Evolutionary conservation across 1,284 basidiomycete genomes (phyloP), one percentile per base, ranked within the genome.

Genomic region (Cystobasidium slooffiae): DNA sequence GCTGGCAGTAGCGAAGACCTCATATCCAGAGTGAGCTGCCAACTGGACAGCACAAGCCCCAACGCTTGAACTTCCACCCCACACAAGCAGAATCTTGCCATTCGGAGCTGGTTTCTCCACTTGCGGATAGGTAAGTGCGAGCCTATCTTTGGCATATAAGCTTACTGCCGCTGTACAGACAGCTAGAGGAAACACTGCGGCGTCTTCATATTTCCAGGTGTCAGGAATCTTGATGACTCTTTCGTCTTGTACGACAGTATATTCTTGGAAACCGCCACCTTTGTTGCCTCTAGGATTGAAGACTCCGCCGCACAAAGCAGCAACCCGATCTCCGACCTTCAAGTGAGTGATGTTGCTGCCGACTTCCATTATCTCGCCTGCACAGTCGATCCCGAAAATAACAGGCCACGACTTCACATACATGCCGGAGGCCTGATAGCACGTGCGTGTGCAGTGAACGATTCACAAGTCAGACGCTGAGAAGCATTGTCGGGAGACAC

Each of bases 291-390:
- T 4, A 41, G 53, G 41, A 39, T 44, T 47, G 43, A 68, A 53
- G 24, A 68, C 85, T 77, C 91, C 89, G 14, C 81, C 84, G 3
- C 89, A 89, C 8, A 88, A 80, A 7, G 86, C 91, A n/a, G 94
- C 95, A 65, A 98, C 94, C 64, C 92, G 88, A 83, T 94, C 91
- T 59, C 95, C 94, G 24, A 91, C 87, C 31, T 86, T 84, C 76
- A 97, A 43, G 31, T 80, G 66, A 1, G 76, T 78, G 6, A 85
- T 85, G 2, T 81, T 84, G 49, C 80, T 78, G 22, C 85, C 85
- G 65, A 85, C 79, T 63, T 81, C 80, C 49, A 84, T 79, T 67
- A 86, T 80, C 68, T 84, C 82, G 20, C 85, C 85, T 1, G 84
- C 83, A 1, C 81, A 37, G 61, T 75, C 74, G 14, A 59, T 24